A percentile compares a stretch with the other conserved stretches of the same genome.
phyloP scores from a whole-genome alignment of 2,329 filamentous ascomycete genomes.

The Helotiales sp. region DNA sequence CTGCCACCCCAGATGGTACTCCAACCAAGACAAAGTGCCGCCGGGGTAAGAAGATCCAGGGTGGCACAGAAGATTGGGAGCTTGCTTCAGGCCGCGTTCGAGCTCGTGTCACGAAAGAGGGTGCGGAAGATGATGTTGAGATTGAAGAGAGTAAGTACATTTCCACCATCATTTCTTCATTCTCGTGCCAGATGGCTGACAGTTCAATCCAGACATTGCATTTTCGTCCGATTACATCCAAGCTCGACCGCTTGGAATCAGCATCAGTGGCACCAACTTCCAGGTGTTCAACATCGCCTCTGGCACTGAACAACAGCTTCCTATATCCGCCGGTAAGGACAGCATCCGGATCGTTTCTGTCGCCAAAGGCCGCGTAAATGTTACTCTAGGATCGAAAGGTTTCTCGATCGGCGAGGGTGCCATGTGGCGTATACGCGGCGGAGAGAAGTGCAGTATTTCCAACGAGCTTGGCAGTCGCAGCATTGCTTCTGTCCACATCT shows the following conservation, averaged over 20 bases:
- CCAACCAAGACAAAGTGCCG: background rate
- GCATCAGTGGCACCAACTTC: constrained; percentile 26
- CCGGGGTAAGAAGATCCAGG: background rate
- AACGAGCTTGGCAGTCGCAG: background rate
- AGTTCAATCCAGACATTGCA: constrained; percentile 31
- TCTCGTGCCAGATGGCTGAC: background rate
- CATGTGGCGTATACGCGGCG: constrained; percentile 31
- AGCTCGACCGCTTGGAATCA: constrained; percentile 20
- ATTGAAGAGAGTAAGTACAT: constrained; percentile 32
- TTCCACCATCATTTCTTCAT: background rate
- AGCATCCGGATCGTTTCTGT: constrained; percentile 28
- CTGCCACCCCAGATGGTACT: background rate
- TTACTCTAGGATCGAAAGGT: constrained; percentile 19
- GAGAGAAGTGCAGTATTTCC: constrained; percentile 24
- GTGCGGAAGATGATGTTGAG: constrained; percentile 24
- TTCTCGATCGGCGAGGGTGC: constrained; percentile 30
- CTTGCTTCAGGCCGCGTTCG: constrained; percentile 26
- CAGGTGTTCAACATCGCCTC: constrained; percentile 19
- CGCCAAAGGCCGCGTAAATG: constrained; percentile 26
- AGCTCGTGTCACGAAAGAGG: constrained; percentile 7
- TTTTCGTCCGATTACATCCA: constrained; percentile 32
- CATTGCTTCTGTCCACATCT: background rate
- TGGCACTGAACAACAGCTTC: background rate
- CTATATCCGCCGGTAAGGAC: background rate
- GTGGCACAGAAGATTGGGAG: constrained; percentile 30